Evolutionary conservation across 2,329 filamentous ascomycete species (phyloP).

Genomic region (Sporothrix globosa): DNA sequence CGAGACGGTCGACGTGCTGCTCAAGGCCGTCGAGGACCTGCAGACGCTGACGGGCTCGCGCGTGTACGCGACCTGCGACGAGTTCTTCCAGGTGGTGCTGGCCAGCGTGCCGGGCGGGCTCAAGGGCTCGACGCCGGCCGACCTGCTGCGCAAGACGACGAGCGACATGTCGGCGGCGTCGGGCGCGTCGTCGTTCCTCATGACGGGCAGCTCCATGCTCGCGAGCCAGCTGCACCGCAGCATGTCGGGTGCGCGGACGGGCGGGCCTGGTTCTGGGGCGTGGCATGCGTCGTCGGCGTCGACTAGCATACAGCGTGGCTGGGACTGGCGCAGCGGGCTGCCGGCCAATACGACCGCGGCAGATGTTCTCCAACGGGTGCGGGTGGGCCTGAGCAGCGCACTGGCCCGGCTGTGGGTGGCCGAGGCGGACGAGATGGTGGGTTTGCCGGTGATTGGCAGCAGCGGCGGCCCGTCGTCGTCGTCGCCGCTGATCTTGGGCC

Average conservation of each 20-base stretch:
- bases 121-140: conserved; percentile 65
- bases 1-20: conserved; percentile 72
- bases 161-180: conserved; percentile 38
- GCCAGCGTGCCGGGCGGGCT: conserved; percentile 63
- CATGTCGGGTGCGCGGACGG: conserved; percentile 56
- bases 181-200: conserved; percentile 61
- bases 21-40: conserved; percentile 78
- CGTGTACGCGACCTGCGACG: conserved; percentile 74
- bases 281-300: conserved; percentile 40
- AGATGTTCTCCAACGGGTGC: conserved; percentile 72
- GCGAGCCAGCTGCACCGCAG: conserved; percentile 65
- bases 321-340: conserved; percentile 61
- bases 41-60: conserved; percentile 70
- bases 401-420: conserved; percentile 70
- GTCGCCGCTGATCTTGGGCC: conserved; percentile 18
- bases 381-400: conserved; percentile 74
- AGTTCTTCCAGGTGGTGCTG: conserved; percentile 76
- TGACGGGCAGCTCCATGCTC: conserved; percentile 75
- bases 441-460: background rate
- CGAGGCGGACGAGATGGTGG: conserved; percentile 57
- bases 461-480: background rate
- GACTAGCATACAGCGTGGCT: conserved; percentile 48
- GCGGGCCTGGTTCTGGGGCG: conserved; percentile 42
- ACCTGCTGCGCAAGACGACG: conserved; percentile 64
- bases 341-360: conserved; percentile 61